Evolutionary conservation across 306 rosid species (phyloP).

Genomic region (Sicyos edulis): DNA sequence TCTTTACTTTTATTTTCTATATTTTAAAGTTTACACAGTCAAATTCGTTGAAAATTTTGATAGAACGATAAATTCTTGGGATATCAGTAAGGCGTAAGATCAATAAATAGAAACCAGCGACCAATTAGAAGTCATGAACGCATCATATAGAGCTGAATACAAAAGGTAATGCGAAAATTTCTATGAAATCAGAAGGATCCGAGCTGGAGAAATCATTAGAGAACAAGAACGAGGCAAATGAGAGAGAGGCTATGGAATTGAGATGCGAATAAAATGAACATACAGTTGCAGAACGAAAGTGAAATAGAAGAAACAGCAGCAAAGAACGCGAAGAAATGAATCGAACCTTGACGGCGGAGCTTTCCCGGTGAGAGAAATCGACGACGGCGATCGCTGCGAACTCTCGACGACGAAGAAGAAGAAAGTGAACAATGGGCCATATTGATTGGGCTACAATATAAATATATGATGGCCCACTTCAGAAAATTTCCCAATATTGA

Average conservation of each 20-base stretch:
- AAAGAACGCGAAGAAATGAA: not conserved
- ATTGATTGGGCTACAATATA: not conserved
- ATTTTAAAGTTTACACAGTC: too few species aligned
- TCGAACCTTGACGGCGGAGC: not conserved
- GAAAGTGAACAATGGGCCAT: not conserved
- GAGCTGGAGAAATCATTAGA: not conserved
- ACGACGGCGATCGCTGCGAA: slow-evolving; percentile 1
- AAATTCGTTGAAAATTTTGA: not conserved
- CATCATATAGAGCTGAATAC: not conserved
- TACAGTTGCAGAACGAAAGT: not conserved
- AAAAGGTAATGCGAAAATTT: not conserved
- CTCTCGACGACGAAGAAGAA: not conserved
- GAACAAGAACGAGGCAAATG: not conserved
- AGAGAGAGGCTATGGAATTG: not conserved
- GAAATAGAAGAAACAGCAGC: not conserved
- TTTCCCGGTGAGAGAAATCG: not conserved
- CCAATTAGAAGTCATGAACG: not conserved
- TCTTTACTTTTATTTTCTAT: too few species aligned
- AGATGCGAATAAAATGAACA: not conserved
- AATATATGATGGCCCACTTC: not conserved
- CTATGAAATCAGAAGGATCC: not conserved
- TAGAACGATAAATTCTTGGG: not conserved
- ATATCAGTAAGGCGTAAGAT: not conserved
- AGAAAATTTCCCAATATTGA: not conserved
- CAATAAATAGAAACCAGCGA: not conserved